phyloP scores from a whole-genome alignment of 768 basidiomycete species.

The Russula lepida region DNA sequence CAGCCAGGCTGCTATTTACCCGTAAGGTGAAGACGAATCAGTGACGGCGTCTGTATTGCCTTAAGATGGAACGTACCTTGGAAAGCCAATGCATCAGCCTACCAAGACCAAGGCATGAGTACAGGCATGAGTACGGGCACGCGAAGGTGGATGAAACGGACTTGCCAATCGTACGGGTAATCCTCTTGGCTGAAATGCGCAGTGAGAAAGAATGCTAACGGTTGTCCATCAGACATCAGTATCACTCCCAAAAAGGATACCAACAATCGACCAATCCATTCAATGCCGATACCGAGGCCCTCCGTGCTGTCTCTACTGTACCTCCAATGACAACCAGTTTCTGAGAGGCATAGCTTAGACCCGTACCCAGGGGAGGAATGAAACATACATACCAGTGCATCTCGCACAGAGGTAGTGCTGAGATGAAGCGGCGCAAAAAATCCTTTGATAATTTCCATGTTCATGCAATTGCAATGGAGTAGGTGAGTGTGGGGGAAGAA shows the following conservation, averaged over 20 bases:
- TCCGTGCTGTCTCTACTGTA: slow-evolving; percentile 76
- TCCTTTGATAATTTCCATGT: slow-evolving; percentile 65
- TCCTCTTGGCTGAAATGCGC: slow-evolving; percentile 85
- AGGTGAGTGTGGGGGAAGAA: slow-evolving; percentile 10
- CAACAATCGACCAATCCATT: slow-evolving; percentile 82
- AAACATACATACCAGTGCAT: slow-evolving; percentile 52
- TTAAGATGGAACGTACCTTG: slow-evolving; percentile 41
- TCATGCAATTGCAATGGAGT: not conserved
- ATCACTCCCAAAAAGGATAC: slow-evolving; percentile 22
- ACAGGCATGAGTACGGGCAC: slow-evolving; percentile 3
- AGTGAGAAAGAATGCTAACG: slow-evolving; percentile 74
- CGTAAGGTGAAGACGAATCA: slow-evolving; percentile 2
- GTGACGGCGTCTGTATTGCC: not conserved
- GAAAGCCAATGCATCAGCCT: slow-evolving; percentile 88
- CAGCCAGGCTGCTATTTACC: slow-evolving; percentile 73
- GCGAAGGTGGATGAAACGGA: slow-evolving; percentile 5
- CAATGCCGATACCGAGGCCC: slow-evolving; percentile 81
- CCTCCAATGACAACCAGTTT: slow-evolving; percentile 88
- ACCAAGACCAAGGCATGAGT: slow-evolving; percentile 5
- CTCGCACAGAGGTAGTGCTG: slow-evolving; percentile 61
- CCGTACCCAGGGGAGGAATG: not conserved
- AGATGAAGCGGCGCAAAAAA: slow-evolving; percentile 60
- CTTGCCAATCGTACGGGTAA: slow-evolving; percentile 77
- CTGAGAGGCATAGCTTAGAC: slow-evolving; percentile 31
- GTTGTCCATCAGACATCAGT: slow-evolving; percentile 15